Conservation (phyloP, 257 asterid species). For the Euphrasia confusa region DNA sequence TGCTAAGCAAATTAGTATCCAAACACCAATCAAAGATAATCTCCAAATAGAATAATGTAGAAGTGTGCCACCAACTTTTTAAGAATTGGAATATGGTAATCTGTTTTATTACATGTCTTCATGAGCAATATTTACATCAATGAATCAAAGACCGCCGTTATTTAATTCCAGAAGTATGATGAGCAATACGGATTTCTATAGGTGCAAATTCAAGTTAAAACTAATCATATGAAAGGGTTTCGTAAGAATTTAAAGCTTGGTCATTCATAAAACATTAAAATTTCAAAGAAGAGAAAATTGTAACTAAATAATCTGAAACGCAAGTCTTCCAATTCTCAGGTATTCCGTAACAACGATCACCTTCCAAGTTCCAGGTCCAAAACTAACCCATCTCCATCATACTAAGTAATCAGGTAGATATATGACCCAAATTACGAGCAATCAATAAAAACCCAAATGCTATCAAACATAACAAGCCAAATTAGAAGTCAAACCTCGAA, state of each 20-base stretch:
- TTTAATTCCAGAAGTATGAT: not conserved
- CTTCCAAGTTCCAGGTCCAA: not conserved
- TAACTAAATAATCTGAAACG: conserved; percentile 4
- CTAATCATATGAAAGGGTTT: conserved; percentile 2
- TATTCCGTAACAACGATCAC: not conserved
- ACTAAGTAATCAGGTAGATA: not conserved
- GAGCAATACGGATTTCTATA: conserved; percentile 1
- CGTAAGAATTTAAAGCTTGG: not conserved
- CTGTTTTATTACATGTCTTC: not conserved
- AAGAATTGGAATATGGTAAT: not conserved
- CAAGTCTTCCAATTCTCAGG: conserved; percentile 1
- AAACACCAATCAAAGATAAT: not conserved
- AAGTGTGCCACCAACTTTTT: not conserved
- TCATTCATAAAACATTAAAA: conserved; percentile 11
- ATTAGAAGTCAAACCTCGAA: conserved; percentile 47
- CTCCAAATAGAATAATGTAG: not conserved
- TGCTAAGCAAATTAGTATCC: not conserved
- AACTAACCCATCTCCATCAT: conserved; percentile 2
- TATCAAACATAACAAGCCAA: conserved; percentile 6
- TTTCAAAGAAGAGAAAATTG: conserved; percentile 1
- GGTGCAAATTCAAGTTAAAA: not conserved
- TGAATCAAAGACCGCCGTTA: conserved; percentile 2
- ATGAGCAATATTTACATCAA: conserved; percentile 1
- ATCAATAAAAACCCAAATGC: conserved; percentile 15
- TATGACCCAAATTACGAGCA: conserved; percentile 4